phyloP scores from a whole-genome alignment of 2,329 filamentous ascomycete species.

The Pseudonectria foliicola region DNA sequence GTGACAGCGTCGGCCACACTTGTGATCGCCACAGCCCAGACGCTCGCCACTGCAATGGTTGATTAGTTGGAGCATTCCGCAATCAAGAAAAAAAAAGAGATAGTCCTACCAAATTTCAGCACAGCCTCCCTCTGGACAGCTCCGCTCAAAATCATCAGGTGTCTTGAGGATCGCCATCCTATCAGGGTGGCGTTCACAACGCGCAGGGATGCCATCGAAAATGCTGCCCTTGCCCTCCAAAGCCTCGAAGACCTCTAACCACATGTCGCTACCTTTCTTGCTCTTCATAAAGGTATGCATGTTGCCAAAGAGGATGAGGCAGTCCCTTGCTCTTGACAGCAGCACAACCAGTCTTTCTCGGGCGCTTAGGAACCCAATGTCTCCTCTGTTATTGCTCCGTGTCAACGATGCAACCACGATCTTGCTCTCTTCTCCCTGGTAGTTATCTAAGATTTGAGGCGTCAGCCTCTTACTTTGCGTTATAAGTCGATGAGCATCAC shows the following conservation, averaged over 20 bases:
- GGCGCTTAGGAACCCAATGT: slow-evolving; percentile 65
- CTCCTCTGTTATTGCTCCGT: slow-evolving; percentile 53
- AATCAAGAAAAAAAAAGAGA: neutral
- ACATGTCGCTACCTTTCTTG: slow-evolving; percentile 34
- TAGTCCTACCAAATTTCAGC: slow-evolving; percentile 49
- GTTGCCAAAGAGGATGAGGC: slow-evolving; percentile 64
- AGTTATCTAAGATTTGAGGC: slow-evolving; percentile 51
- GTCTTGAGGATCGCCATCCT: slow-evolving; percentile 37
- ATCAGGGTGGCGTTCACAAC: slow-evolving; percentile 53
- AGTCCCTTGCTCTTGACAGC: slow-evolving; percentile 58
- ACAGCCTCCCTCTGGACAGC: slow-evolving; percentile 67
- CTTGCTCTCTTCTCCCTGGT: slow-evolving; percentile 69
- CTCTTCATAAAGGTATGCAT: slow-evolving; percentile 57
- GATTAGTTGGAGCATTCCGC: neutral
- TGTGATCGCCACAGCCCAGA: slow-evolving; percentile 52
- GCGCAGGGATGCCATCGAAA: slow-evolving; percentile 53
- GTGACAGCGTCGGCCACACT: slow-evolving; percentile 57
- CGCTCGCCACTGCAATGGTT: slow-evolving; percentile 33
- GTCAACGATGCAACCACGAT: slow-evolving; percentile 64
- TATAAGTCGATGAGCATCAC: slow-evolving; percentile 13
- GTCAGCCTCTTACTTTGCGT: neutral
- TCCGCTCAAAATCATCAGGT: slow-evolving; percentile 50
- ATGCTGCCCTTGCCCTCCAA: slow-evolving; percentile 46
- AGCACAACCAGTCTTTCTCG: slow-evolving; percentile 65
- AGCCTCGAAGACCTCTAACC: slow-evolving; percentile 50